phyloP scores from a whole-genome alignment of 2,329 filamentous ascomycete genomes.

The Lasiodiplodia theobromae region DNA sequence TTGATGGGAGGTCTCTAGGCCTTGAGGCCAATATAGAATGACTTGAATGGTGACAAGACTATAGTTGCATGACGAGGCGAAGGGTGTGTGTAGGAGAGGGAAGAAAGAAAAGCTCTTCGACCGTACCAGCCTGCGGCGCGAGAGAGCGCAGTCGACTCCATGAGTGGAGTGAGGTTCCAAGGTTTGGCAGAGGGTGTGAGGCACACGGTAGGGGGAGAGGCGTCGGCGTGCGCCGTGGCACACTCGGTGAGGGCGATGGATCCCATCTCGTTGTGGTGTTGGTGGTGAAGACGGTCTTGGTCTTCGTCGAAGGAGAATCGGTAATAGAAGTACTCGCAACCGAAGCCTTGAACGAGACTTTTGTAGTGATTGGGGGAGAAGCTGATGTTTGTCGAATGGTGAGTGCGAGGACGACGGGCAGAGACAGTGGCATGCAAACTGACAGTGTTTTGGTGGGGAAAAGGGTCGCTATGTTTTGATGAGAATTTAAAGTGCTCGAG shows the following conservation, averaged over 20 bases:
- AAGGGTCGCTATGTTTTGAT: not conserved
- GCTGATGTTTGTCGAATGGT: constrained; percentile 16
- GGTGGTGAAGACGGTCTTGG: not conserved
- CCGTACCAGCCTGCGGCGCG: constrained; percentile 74
- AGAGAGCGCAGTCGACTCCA: constrained; percentile 72
- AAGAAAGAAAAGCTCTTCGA: not conserved
- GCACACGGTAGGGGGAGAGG: constrained; percentile 22
- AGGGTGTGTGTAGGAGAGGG: not conserved
- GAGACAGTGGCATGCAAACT: constrained; percentile 10
- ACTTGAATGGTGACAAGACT: not conserved
- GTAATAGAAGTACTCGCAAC: not conserved
- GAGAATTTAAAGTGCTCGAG: not conserved
- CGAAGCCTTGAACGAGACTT: not conserved
- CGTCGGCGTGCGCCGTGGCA: constrained; percentile 10
- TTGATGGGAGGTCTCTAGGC: not conserved
- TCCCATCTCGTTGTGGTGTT: constrained; percentile 8
- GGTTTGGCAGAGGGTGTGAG: constrained; percentile 49
- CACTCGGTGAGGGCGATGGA: constrained; percentile 26
- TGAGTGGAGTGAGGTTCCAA: constrained; percentile 76
- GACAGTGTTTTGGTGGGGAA: not conserved
- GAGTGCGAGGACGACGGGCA: constrained; percentile 18
- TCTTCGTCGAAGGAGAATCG: not conserved
- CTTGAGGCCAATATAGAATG: not conserved
- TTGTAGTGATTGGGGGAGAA: not conserved
- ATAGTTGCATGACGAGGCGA: not conserved